phyloP scores from a whole-genome alignment of 306 rosid species.

The Pyrus bretschneideri region DNA sequence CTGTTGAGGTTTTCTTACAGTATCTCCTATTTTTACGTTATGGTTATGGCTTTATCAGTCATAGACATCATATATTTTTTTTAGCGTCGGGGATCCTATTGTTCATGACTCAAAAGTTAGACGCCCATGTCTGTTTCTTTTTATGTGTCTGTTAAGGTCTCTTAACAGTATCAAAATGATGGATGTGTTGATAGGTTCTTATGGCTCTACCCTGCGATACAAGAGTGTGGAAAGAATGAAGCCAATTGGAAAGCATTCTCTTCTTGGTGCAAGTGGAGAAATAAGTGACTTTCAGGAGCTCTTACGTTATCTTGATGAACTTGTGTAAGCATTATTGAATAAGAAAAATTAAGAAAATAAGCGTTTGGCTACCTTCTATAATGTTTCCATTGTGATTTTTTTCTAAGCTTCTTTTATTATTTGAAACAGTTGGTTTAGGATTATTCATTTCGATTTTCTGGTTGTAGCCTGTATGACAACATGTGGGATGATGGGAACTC shows the following conservation, averaged over 20 bases:
- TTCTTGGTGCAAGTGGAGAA: constrained; percentile 93
- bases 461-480: constrained; percentile 67
- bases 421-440: not conserved
- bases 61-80: not conserved
- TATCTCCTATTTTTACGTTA: not conserved
- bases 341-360: not conserved
- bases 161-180: not conserved
- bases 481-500: constrained; percentile 73
- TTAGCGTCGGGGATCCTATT: not conserved
- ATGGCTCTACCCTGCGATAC: constrained; percentile 90
- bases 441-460: constrained; percentile 2
- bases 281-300: constrained; percentile 93
- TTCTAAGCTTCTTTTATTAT: not conserved
- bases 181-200: constrained; percentile 51
- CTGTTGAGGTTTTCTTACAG: no score
- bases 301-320: constrained; percentile 66
- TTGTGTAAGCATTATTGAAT: constrained; percentile 43
- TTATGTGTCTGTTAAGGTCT: not conserved
- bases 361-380: not conserved
- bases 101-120: not conserved
- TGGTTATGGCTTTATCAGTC: not conserved
- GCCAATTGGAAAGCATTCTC: constrained; percentile 80
- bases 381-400: not conserved
- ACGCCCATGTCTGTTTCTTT: not conserved
- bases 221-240: constrained; percentile 83